These are phyloP conservation scores for Cicer cuneatum DNA, from an alignment of 306 rosid species.

Conservation along the genomic window DNA sequence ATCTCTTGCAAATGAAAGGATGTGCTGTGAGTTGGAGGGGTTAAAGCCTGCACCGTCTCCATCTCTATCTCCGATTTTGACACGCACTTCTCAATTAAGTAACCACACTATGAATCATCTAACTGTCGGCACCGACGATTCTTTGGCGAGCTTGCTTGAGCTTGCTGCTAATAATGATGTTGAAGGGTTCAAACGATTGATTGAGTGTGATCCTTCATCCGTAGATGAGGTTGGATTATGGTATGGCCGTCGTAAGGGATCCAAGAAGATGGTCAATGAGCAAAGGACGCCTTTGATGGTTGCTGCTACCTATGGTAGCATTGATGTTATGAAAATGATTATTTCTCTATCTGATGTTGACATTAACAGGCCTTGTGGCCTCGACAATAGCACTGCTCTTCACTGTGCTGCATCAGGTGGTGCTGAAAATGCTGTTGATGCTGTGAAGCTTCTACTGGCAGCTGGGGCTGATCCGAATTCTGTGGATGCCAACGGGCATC, in stretches of 20 bases:
- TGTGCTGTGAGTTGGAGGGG: slow-evolving; percentile 63
- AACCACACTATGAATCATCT: slow-evolving; percentile 70
- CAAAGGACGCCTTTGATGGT: slow-evolving; percentile 89
- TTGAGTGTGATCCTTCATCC: slow-evolving; percentile 72
- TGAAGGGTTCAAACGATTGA: slow-evolving; percentile 66
- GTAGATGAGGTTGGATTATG: slow-evolving; percentile 84
- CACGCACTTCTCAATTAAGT: slow-evolving; percentile 35
- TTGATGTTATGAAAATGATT: slow-evolving; percentile 74
- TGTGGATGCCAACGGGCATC: slow-evolving; percentile 76
- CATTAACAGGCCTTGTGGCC: slow-evolving; percentile 65
- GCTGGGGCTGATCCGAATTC: slow-evolving; percentile 83
- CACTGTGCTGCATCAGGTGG: slow-evolving; percentile 97
- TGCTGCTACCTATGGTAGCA: slow-evolving; percentile 90
- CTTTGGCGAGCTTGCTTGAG: slow-evolving; percentile 81
- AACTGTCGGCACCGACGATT: slow-evolving; percentile 78
- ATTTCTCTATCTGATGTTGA: slow-evolving; percentile 69
- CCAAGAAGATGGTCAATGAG: slow-evolving; percentile 86
- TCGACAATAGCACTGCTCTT: slow-evolving; percentile 88
- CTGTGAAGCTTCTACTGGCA: slow-evolving; percentile 73
- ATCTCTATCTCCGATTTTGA: slow-evolving; percentile 27
- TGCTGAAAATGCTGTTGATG: slow-evolving; percentile 72
- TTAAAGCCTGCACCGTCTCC: slow-evolving; percentile 45
- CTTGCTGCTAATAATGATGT: slow-evolving; percentile 83
- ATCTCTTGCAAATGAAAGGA: slow-evolving; percentile 55
- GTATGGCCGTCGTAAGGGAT: slow-evolving; percentile 84